Base-by-base conservation (phyloP, 345 rosid genomes). In the Jatropha curcas region DNA sequence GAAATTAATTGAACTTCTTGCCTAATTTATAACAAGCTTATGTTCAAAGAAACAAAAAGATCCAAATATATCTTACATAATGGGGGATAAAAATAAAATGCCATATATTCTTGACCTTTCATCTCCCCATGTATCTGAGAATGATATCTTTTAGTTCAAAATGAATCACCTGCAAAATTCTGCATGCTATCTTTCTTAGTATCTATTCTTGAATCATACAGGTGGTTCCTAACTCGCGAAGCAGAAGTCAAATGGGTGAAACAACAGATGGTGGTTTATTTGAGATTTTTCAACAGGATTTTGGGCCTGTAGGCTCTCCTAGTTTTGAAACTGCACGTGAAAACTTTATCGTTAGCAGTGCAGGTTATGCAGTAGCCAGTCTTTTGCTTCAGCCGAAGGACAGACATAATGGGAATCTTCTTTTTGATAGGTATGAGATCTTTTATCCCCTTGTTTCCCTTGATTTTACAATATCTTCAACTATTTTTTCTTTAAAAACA, bases 191-290 rank as follows among this genome's bases (percentile, higher is more conserved):
- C 52, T 67, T 28, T 31, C 30, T 50, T 51, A 22, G 20, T 22
- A 51, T 37, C 37, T 14, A 27, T 60, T 24, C 71, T 70, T 13
- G 34, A 43, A 25, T 70, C 12, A 50, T 19, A 59, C 78, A 95
- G 99, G 98, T 96, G 75, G 99, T 96, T 81, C 99, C 97, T 60
- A 88, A 91, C 76, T 67, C 97, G 72, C 84, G 96, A 41, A 96
- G 99, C 83, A 88, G 99, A 83, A 96, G 96, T 78, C 98, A 96
- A 79, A 96, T 96, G 98, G 99, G 98, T 51, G 99, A 96, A 85
- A 96, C 99, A 58, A 96, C 89, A 35, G 99, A 96, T 71, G 99
- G 99, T 62, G 99, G 99, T 72, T 72, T 96, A 83, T 93, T 86
- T 50, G 99, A 96, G 83, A 93, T 96, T 67, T 96, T 96, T 82